Conservation (phyloP, 192 early-diverging fungal species). For the Coemansia sp. region DNA sequence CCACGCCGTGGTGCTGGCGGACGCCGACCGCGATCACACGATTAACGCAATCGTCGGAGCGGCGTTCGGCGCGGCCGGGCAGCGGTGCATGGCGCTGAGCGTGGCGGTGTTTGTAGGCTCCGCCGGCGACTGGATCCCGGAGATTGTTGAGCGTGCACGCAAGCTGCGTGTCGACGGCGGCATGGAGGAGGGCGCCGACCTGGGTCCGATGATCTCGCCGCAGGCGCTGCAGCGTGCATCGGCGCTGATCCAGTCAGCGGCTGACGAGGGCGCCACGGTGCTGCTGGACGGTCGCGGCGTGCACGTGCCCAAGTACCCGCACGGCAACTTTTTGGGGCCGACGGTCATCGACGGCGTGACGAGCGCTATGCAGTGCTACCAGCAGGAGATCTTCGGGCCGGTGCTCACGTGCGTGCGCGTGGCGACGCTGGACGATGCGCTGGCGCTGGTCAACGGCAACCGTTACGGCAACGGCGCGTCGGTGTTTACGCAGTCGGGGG, state of each 20-base stretch:
- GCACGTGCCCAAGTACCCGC: slow-evolving; percentile 71
- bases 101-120: slow-evolving; percentile 89
- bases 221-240: slow-evolving; percentile 74
- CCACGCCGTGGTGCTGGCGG: slow-evolving; percentile 92
- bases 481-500: slow-evolving; percentile 89
- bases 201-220: slow-evolving; percentile 87
- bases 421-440: slow-evolving; percentile 86
- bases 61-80: slow-evolving; percentile 96
- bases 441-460: slow-evolving; percentile 87
- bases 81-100: slow-evolving; percentile 97
- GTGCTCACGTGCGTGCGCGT: slow-evolving; percentile 81
- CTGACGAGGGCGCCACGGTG: slow-evolving; percentile 83
- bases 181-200: slow-evolving; percentile 79
- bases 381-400: slow-evolving; percentile 95
- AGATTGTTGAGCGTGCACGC: slow-evolving; percentile 84
- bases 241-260: slow-evolving; percentile 73
- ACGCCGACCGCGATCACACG: slow-evolving; percentile 94
- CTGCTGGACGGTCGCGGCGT: slow-evolving; percentile 85
- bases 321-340: slow-evolving; percentile 96
- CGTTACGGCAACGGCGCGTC: slow-evolving; percentile 85
- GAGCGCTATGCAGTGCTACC: slow-evolving; percentile 82
- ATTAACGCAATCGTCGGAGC: slow-evolving; percentile 89
- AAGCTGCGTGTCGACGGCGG: slow-evolving; percentile 80
- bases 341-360: slow-evolving; percentile 79
- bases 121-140: slow-evolving; percentile 78